Evolutionary conservation across 441 rosid species (phyloP), one percentile per base, ranked within the genome.

Genomic region (Eruca vesicaria): DNA sequence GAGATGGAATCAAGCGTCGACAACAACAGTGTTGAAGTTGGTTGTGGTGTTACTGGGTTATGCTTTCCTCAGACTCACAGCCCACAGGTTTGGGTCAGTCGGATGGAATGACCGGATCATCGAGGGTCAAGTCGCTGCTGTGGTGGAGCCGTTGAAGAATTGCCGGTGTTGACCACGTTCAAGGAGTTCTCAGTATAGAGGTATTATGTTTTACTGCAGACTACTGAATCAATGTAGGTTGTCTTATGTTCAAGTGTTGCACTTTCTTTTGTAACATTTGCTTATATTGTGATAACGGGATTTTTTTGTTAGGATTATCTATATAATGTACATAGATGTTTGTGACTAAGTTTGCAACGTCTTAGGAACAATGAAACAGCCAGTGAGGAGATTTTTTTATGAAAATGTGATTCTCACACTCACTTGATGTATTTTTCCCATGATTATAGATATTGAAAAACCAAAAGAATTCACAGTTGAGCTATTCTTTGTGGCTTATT

Each of bases 241-340:
- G 41, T 36, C 41, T 36, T 36, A 36, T 36, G 41, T 36, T 9
- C 41, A 36, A 10, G 45, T 38, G 45, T 38, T 38, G 4, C 45
- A 38, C 45, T 38, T 38, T 38, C 45, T 38, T 38, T 29, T 29
- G 32, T 29, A 29, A 29, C 32, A 29, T 29, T 29, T 29, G 32
- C 6, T 29, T 29, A 29, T 7, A 29, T 26, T 20, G 11, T 79
- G 82, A 95, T 92, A 71, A 89, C 94, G 79, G 88, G 65, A 79
- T 85, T 60, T 86, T 93, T n/a, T n/a, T n/a, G n/a, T n/a, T n/a
- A n/a, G n/a, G n/a, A n/a, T n/a, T n/a, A n/a, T n/a, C n/a, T n/a
- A n/a, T n/a, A n/a, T n/a, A n/a, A n/a, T n/a, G n/a, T n/a, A n/a
- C n/a, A n/a, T n/a, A n/a, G n/a, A n/a, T n/a, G n/a, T n/a, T n/a